Evolutionary conservation across 768 basidiomycete species (phyloP).

Genomic region (Xerocomellus amylosporus): DNA sequence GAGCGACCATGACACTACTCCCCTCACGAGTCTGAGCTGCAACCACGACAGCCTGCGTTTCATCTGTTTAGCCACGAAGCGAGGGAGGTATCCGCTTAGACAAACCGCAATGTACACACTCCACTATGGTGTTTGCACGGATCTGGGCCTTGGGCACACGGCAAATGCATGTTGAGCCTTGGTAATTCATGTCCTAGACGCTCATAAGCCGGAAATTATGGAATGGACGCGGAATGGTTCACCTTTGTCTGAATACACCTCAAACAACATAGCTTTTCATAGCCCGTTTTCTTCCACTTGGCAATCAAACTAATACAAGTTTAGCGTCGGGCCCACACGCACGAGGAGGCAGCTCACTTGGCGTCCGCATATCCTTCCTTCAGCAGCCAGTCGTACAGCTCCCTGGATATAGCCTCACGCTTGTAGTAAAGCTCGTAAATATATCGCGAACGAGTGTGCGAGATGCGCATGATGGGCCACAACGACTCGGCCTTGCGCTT

Average conservation of each 20-base stretch:
- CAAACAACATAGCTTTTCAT: conserved; percentile 96
- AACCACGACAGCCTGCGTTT: conserved; percentile 76
- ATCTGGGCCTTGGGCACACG: conserved; percentile 94
- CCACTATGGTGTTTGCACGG: conserved; percentile 85
- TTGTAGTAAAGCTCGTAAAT: conserved; percentile 99
- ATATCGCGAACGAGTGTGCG: conserved; percentile 93
- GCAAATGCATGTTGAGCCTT: conserved; percentile 97
- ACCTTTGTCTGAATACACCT: conserved; percentile 95
- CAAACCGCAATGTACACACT: conserved; percentile 96
- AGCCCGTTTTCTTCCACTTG: conserved; percentile 99
- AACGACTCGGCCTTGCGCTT: conserved; percentile 91
- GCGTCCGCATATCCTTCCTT: conserved; percentile 97
- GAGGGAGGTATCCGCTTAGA: conserved; percentile 15
- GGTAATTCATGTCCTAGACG: conserved; percentile 94
- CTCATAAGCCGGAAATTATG: conserved; percentile 9
- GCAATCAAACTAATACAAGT: conserved; percentile 72
- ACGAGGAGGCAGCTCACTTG: conserved; percentile 58
- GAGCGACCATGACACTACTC: background rate
- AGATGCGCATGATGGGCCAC: conserved; percentile 99
- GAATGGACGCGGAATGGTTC: conserved; percentile 15
- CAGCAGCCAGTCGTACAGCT: conserved; percentile 96
- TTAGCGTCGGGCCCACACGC: conserved; percentile 6
- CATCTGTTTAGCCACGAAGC: conserved; percentile 12
- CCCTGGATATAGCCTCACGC: conserved; percentile 88
- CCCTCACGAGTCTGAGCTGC: conserved; percentile 78